Evolutionary conservation across 2,329 filamentous ascomycete species (phyloP), one percentile per base, ranked within the genome.

Genomic region (Neonectria sp.): DNA sequence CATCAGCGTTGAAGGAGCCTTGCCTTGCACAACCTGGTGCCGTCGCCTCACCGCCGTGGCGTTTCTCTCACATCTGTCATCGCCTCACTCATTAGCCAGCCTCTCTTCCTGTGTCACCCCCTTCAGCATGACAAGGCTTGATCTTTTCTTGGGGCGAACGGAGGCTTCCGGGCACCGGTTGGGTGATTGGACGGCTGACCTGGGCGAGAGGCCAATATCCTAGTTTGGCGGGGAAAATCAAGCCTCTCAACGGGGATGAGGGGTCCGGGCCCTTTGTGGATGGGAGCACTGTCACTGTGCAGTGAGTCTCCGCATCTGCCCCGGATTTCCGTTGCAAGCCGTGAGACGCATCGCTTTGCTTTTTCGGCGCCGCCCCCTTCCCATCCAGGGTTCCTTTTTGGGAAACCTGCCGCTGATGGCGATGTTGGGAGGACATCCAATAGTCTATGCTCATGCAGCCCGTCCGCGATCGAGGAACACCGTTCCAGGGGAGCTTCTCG

Each of bases 311-410:
- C 63, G 63, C 58, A 66, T 61, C 35, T 61, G 63, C 63, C 63
- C 63, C 58, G 53, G 63, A 66, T 66, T 66, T 53, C 63, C 58
- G 63, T 29, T 21, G 46, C 51, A 61, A 61, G 46, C 58, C 63
- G 58, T 58, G 58, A 65, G 57, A 56, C 35, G 40, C 51, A 53
- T 53, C 27, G 35, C n/a, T 29, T 60, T 65, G 49, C 51, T 33
- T 60, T 60, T 43, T 51, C 27, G 12, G n/a, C 40, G 35, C 17
- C 45, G 13, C 35, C 45, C 63, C 24, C 55, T 29, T 40, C 29
- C 29, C 48, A 33, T 55, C 25, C 15, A 43, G 31, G 21, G 29
- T 31, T 61, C 51, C 58, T 15, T 61, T 61, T 61, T 56, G 21
- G 63, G 63, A 66, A 66, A 58, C 46, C 57, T 37, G 56, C 51